A percentile compares a stretch with the other conserved stretches of the same genome.
Conservation (phyloP, 345 rosid genomes). For the Abelmoschus esculentus region DNA sequence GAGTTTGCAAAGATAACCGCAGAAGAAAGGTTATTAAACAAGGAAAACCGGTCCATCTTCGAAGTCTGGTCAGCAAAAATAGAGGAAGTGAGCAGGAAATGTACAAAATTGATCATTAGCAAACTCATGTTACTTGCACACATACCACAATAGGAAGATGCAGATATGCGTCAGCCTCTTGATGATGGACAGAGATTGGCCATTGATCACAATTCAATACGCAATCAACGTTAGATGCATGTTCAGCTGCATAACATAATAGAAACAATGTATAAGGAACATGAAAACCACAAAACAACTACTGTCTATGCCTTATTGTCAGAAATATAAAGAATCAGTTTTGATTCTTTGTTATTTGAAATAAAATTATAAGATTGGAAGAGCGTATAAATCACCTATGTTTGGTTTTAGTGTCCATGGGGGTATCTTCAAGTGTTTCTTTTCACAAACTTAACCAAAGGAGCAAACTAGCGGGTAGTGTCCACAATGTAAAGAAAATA, state of each 20-base stretch:
- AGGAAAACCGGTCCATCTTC: constrained; percentile 62
- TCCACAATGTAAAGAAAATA: no score
- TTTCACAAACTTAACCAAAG: no score
- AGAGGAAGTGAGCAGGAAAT: constrained; percentile 2
- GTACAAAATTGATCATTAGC: not conserved
- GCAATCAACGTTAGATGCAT: constrained; percentile 37
- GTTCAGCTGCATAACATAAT: constrained; percentile 43
- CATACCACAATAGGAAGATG: constrained; percentile 75
- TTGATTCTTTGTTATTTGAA: no score
- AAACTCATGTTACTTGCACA: not conserved
- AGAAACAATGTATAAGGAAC: constrained; percentile 2
- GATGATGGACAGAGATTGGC: constrained; percentile 24
- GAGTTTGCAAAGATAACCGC: constrained; percentile 52
- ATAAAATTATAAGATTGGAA: no score
- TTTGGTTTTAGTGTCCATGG: no score
- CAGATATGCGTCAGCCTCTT: constrained; percentile 36
- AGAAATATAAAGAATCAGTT: not conserved
- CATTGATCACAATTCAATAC: constrained; percentile 58
- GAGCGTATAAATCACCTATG: no score
- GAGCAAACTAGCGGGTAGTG: no score
- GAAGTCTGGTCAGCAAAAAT: constrained; percentile 45
- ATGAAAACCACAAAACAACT: not conserved
- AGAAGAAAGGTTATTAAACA: constrained; percentile 49
- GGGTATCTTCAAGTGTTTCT: no score
- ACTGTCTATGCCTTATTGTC: not conserved